phyloP scores from a whole-genome alignment of 352 stramenopile species.

The Phytophthora crassamura region DNA sequence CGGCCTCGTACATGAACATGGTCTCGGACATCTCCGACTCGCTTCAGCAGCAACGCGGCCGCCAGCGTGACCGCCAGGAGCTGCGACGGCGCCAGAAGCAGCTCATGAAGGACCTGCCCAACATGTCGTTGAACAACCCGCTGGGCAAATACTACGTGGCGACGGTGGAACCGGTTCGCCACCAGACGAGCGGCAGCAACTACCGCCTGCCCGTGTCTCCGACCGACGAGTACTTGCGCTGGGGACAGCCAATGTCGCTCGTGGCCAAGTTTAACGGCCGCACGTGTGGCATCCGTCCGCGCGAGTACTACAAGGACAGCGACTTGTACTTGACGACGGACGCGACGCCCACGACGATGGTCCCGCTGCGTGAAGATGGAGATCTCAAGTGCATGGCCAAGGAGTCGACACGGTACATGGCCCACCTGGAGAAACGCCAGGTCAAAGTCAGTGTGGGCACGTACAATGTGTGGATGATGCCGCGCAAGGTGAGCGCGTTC shows the following conservation, averaged over 20 bases:
- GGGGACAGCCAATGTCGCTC: slow-evolving; percentile 69
- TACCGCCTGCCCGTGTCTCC: slow-evolving; percentile 34
- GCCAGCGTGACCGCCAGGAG: slow-evolving; percentile 57
- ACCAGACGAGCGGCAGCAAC: slow-evolving; percentile 41
- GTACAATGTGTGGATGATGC: slow-evolving; percentile 90
- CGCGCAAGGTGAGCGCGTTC: slow-evolving; percentile 77
- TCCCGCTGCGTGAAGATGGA: slow-evolving; percentile 69
- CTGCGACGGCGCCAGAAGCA: slow-evolving; percentile 54
- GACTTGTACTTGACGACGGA: slow-evolving; percentile 79
- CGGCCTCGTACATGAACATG: slow-evolving; percentile 51
- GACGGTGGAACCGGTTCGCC: slow-evolving; percentile 48
- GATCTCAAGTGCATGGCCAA: slow-evolving; percentile 75
- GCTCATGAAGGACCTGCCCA: slow-evolving; percentile 74
- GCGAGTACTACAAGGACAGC: slow-evolving; percentile 83
- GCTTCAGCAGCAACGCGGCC: slow-evolving; percentile 50
- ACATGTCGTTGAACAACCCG: slow-evolving; percentile 75
- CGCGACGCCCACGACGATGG: slow-evolving; percentile 59
- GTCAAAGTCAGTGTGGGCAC: slow-evolving; percentile 68
- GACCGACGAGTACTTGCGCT: slow-evolving; percentile 56
- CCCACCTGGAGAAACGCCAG: slow-evolving; percentile 63
- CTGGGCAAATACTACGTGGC: slow-evolving; percentile 71
- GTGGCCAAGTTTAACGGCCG: slow-evolving; percentile 62
- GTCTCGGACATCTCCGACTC: slow-evolving; percentile 48
- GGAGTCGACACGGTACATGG: slow-evolving; percentile 69
- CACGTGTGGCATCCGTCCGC: slow-evolving; percentile 64